These are phyloP conservation scores for Remersonia thermophila DNA, from an alignment of 2,329 filamentous ascomycete species.

Conservation along the genomic window DNA sequence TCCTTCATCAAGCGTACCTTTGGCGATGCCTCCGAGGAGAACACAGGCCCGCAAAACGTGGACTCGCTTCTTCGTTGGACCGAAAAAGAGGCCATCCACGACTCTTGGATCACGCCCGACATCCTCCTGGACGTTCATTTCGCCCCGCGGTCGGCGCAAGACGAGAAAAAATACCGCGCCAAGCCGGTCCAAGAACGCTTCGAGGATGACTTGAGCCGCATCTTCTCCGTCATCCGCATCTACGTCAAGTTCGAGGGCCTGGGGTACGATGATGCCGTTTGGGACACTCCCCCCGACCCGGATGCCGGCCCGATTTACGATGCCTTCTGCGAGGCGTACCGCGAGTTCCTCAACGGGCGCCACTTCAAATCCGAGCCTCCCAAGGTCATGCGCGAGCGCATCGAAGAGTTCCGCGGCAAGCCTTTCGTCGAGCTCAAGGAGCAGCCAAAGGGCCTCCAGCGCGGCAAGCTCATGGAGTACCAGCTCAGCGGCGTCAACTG, in stretches of 20 bases:
- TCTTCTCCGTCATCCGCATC: conserved; percentile 59
- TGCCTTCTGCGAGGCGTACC: conserved; percentile 72
- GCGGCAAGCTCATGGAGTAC: conserved; percentile 83
- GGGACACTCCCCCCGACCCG: conserved; percentile 66
- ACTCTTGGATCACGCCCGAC: conserved; percentile 74
- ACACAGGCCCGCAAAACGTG: neutral
- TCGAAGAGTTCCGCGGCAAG: conserved; percentile 52
- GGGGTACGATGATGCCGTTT: conserved; percentile 79
- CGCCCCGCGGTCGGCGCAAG: conserved; percentile 9
- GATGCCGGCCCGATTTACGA: conserved; percentile 56
- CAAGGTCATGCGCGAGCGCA: conserved; percentile 50
- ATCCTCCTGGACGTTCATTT: conserved; percentile 64
- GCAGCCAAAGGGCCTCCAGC: conserved; percentile 62
- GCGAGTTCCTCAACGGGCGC: conserved; percentile 70
- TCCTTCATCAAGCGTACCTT: conserved; percentile 63
- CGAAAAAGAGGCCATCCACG: conserved; percentile 68
- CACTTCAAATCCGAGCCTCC: conserved; percentile 51
- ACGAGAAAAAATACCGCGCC: conserved; percentile 36
- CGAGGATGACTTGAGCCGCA: conserved; percentile 57
- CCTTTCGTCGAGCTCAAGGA: conserved; percentile 59
- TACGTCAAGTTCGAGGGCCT: conserved; percentile 89
- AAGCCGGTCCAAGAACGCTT: conserved; percentile 41
- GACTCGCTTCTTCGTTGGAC: conserved; percentile 50
- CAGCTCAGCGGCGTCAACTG: conserved; percentile 90
- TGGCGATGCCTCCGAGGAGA: conserved; percentile 22